Evolutionary conservation across 2,329 filamentous ascomycete species (phyloP), one percentile per base, ranked within the genome.

Genomic region (Penicillium rolfsii): DNA sequence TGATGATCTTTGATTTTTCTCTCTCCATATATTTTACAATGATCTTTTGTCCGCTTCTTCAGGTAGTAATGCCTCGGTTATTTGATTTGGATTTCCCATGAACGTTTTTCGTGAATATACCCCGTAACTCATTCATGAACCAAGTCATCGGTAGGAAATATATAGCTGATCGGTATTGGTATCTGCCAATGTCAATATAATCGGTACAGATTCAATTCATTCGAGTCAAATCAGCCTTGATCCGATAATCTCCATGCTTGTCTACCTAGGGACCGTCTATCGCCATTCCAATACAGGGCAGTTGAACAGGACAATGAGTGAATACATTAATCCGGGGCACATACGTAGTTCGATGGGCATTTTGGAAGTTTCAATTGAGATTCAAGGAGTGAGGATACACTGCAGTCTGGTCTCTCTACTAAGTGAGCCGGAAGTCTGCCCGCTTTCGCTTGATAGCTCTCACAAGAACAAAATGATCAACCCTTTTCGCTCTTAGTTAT

Each of bases 1-100:
- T 77, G 62, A 69, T 45, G 16, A 35, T 35, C 9, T 24, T 33
- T 22, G 19, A 22, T 22, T 19, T 54, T 43, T 45, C 43, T 43
- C 26, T n/a, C 22, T 48, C 28, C 50, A 14, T 38, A 16, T 4
- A 6, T 28, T 60, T 52, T 58, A 53, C 28, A 48, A 40, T 55
- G 26, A 52, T 46, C 36, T 43, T 41, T 46, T 52, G 12, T 11
- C 19, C 50, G 24, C 28, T 52, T 7, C 55, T 59, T 57, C 38
- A 26, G 61, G 61, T 22, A 14, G 50, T 12, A 40, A 40, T 48
- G 12, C 35, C 11, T 26, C 14, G 50, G 11, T 45, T 58, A 38
- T 36, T 55, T 33, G 36, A 61, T 24, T 7, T 19, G 26, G 28
- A 30, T 19, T 36, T 19, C 26, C 26, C 38, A 36, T 4, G 24